A percentile compares a stretch with the other conserved stretches of the same genome.
These are phyloP conservation scores for Boehmeria nivea DNA, from an alignment of 306 rosid genomes.

Conservation along the genomic window DNA sequence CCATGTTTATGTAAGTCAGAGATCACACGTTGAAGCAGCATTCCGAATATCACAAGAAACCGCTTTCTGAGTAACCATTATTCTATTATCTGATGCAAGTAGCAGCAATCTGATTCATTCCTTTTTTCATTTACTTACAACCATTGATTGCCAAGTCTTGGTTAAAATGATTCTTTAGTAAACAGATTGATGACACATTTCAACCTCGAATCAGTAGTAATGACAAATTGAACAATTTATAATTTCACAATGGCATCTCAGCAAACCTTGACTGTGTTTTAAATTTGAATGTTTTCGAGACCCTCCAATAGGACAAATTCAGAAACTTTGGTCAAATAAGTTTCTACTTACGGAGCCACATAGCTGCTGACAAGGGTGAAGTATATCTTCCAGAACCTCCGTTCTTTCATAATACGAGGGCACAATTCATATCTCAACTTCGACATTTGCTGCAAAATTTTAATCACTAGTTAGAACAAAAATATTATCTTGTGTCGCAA, in stretches of 20 bases:
- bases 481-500: background rate
- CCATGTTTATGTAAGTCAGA: constrained; percentile 11
- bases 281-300: too few relatives aligned
- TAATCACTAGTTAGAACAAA: constrained; percentile 5
- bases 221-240: too few relatives aligned
- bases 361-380: constrained; percentile 88
- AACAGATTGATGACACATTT: background rate
- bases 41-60: background rate
- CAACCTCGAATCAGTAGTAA: background rate
- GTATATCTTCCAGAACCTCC: constrained; percentile 88
- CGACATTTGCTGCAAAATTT: constrained; percentile 72
- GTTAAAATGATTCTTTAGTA: too few relatives aligned
- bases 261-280: background rate
- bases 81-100: too few relatives aligned
- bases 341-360: constrained; percentile 88
- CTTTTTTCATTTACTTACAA: too few relatives aligned
- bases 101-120: too few relatives aligned
- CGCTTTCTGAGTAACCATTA: background rate
- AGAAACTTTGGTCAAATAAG: constrained; percentile 15
- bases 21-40: background rate
- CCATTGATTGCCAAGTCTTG: too few relatives aligned
- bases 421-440: constrained; percentile 91
- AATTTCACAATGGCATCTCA: background rate
- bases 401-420: constrained; percentile 81
- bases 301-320: too few relatives aligned